phyloP scores from a whole-genome alignment of 2,329 filamentous ascomycete species.

The Talaromyces sp. region DNA sequence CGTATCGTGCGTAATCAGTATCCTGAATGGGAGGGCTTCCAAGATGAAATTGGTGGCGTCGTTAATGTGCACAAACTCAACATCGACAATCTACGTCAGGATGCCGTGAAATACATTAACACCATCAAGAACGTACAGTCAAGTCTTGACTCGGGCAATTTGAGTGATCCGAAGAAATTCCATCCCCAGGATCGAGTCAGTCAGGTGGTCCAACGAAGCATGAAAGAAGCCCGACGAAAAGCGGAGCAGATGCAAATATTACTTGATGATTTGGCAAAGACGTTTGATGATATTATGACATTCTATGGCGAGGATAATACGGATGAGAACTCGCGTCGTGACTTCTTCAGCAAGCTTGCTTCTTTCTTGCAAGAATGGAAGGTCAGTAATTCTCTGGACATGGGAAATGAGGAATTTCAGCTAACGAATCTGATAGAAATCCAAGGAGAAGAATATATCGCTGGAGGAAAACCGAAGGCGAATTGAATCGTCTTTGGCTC shows the following conservation, averaged over 20 bases:
- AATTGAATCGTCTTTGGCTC: conserved; percentile 88
- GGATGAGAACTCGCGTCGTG: conserved; percentile 86
- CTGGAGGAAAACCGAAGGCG: conserved; percentile 77
- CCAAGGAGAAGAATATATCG: conserved; percentile 80
- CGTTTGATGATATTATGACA: conserved; percentile 90
- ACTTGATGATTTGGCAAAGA: conserved; percentile 83
- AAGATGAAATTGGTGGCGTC: conserved; percentile 76
- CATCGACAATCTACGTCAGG: conserved; percentile 80
- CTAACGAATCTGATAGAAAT: conserved; percentile 54
- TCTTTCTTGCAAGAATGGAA: conserved; percentile 91
- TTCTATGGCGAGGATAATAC: conserved; percentile 92
- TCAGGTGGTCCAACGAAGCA: conserved; percentile 81
- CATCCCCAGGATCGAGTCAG: conserved; percentile 94
- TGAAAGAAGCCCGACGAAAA: conserved; percentile 96
- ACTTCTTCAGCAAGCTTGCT: conserved; percentile 93
- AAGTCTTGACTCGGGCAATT: conserved; percentile 85
- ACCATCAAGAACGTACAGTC: conserved; percentile 92
- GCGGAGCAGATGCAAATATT: conserved; percentile 93
- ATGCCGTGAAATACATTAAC: conserved; percentile 88
- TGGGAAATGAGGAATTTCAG: background rate
- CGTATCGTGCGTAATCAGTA: conserved; percentile 95
- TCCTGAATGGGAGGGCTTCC: conserved; percentile 87
- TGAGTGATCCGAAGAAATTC: conserved; percentile 96
- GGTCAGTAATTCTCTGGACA: conserved; percentile 36
- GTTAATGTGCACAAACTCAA: conserved; percentile 82